These are phyloP conservation scores for Arachis hypogaea DNA, from an alignment of 306 rosid genomes.

Conservation along the genomic window DNA sequence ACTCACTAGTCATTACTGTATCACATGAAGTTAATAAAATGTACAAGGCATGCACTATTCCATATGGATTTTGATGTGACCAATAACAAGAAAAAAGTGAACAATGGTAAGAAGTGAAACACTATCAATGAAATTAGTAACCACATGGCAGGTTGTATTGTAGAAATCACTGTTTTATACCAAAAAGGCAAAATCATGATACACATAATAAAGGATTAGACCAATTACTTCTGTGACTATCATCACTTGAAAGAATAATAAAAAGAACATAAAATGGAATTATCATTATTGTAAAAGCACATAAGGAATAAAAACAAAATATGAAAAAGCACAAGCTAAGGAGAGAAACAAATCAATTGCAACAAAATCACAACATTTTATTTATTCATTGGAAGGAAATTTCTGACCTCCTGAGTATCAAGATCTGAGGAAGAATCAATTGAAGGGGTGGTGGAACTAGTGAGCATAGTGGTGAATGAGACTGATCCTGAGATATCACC, in stretches of 20 bases:
- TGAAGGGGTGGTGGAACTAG: constrained; percentile 55
- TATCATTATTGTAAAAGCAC: background rate
- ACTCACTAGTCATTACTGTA: too few species aligned
- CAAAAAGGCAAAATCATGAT: background rate
- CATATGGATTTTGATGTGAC: constrained; percentile 5
- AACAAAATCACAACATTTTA: background rate
- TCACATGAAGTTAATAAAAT: background rate
- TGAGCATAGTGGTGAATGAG: constrained; percentile 74
- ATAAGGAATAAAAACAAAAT: background rate
- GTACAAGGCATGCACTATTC: background rate
- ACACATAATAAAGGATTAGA: background rate
- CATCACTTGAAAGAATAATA: background rate
- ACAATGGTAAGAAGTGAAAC: constrained; percentile 5
- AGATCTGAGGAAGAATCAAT: constrained; percentile 64
- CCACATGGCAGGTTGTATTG: background rate
- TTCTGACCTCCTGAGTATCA: constrained; percentile 59
- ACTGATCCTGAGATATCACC: constrained; percentile 61
- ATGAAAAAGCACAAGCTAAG: too few species aligned
- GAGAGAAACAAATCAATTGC: too few species aligned
- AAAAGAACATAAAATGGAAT: background rate
- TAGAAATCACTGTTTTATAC: background rate
- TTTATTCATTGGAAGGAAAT: background rate
- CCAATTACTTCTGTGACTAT: background rate
- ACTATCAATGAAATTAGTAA: background rate
- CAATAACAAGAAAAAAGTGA: background rate